phyloP scores from a whole-genome alignment of 2,329 filamentous ascomycete genomes.

The Clonostachys sp. region DNA sequence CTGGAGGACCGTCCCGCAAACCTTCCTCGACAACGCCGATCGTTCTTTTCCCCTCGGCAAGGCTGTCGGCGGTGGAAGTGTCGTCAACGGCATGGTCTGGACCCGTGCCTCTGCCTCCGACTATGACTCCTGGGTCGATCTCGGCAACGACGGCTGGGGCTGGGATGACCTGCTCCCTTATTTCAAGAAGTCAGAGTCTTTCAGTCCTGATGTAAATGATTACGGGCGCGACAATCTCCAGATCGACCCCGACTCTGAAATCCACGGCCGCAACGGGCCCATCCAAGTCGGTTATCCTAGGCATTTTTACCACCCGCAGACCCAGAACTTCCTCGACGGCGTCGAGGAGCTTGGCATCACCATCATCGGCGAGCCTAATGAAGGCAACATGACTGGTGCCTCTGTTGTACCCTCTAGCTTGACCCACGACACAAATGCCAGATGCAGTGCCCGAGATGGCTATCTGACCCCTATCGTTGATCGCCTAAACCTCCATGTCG shows the following conservation, averaged over 20 bases:
- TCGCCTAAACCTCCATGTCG: constrained; percentile 47
- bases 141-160: constrained; percentile 34
- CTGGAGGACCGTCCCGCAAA: constrained; percentile 22
- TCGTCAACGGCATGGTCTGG: constrained; percentile 35
- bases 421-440: constrained; percentile 41
- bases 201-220: constrained; percentile 5
- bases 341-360: constrained; percentile 15
- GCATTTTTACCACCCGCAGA: constrained; percentile 23
- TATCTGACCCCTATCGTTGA: constrained; percentile 48
- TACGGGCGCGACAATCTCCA: constrained; percentile 11
- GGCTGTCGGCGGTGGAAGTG: constrained; percentile 30
- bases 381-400: constrained; percentile 31
- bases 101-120: constrained; percentile 35
- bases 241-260: constrained; percentile 16
- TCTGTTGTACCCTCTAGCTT: constrained; percentile 8
- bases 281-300: constrained; percentile 21
- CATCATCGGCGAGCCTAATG: constrained; percentile 27
- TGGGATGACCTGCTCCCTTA: constrained; percentile 40
- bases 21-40: constrained; percentile 12
- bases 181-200: constrained; percentile 29
- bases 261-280: constrained; percentile 30
- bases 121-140: constrained; percentile 35
- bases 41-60: constrained; percentile 24
- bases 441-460: constrained; percentile 39
- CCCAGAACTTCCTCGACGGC: constrained; percentile 18